Conservation (phyloP, 2,329 filamentous ascomycete species). For the Stachybotrys chartarum region DNA sequence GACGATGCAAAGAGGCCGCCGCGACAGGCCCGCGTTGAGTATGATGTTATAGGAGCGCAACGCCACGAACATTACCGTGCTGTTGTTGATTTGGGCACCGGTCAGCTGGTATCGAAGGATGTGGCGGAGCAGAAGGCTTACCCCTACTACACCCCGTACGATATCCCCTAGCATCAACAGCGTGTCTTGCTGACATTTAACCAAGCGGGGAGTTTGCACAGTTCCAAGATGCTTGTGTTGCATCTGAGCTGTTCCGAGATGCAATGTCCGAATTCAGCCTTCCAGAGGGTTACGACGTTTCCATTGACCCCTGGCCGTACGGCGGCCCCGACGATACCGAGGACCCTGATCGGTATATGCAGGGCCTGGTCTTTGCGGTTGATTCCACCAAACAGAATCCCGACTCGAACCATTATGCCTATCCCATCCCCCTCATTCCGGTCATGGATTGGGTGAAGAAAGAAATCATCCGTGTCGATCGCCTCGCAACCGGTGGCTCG, state of each 20-base stretch:
- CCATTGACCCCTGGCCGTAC: constrained; percentile 62
- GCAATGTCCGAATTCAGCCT: constrained; percentile 36
- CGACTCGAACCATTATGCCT: constrained; percentile 57
- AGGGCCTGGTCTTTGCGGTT: constrained; percentile 42
- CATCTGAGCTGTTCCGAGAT: constrained; percentile 37
- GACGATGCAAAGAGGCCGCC: constrained; percentile 34
- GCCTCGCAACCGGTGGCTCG: constrained; percentile 41
- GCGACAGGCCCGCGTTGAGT: constrained; percentile 38
- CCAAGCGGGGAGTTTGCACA: constrained; percentile 29
- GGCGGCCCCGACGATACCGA: constrained; percentile 34
- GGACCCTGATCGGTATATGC: constrained; percentile 35
- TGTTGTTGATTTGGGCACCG: constrained; percentile 28
- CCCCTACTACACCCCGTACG: constrained; percentile 27
- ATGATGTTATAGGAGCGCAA: constrained; percentile 29
- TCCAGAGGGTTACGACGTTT: constrained; percentile 24
- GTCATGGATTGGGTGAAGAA: constrained; percentile 51
- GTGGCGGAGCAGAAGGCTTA: constrained; percentile 20
- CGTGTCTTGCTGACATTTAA: not conserved
- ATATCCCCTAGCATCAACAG: not conserved
- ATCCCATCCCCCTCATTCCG: constrained; percentile 51
- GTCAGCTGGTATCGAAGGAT: constrained; percentile 18
- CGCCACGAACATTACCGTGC: constrained; percentile 26
- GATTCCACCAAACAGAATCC: constrained; percentile 33
- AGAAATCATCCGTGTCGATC: constrained; percentile 49
- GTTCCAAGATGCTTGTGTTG: constrained; percentile 31